phyloP scores from a whole-genome alignment of 202 grass and related monocot genomes.

The Digitaria exilis region DNA sequence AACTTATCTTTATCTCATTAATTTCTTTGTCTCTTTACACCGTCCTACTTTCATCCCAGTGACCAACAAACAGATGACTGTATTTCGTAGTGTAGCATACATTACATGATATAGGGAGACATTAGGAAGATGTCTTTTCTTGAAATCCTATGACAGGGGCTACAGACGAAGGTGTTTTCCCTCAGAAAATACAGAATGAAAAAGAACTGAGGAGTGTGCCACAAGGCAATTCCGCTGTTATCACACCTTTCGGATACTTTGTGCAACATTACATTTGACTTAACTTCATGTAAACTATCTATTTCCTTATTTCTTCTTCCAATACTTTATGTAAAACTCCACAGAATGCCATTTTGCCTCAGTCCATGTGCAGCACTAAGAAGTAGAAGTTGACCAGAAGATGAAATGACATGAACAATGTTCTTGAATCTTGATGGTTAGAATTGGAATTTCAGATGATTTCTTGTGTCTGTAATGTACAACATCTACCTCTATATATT shows the following conservation, averaged over 20 bases:
- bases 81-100: background rate
- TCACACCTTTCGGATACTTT: background rate
- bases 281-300: background rate
- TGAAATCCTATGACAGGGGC: background rate
- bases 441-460: background rate
- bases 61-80: background rate
- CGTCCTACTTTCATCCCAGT: background rate
- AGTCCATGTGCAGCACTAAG: constrained; percentile 14
- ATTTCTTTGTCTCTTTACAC: background rate
- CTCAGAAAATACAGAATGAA: background rate
- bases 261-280: background rate
- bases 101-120: background rate
- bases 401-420: constrained; percentile 5
- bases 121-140: constrained; percentile 1
- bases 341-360: background rate
- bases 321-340: constrained; percentile 4
- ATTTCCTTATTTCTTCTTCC: background rate
- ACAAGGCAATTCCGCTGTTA: background rate
- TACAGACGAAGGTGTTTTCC: background rate
- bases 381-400: background rate
- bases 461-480: background rate
- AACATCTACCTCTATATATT: background rate
- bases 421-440: background rate
- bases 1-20: constrained; percentile 1
- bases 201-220: background rate